Evolutionary conservation across 2,329 filamentous ascomycete genomes (phyloP).

Genomic region (Aureobasidium mangrovei): DNA sequence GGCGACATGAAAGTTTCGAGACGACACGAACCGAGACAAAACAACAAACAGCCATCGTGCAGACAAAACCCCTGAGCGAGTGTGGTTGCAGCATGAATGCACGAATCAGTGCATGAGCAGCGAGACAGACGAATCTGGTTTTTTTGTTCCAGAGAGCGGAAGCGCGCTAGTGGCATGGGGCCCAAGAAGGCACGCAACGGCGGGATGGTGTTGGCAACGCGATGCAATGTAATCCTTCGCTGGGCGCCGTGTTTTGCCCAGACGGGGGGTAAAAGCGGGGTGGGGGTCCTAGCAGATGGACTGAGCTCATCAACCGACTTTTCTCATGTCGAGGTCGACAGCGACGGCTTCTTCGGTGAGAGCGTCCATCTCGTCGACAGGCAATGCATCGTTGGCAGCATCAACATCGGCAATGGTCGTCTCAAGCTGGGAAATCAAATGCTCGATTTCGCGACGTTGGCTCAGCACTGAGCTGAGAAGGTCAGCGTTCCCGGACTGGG

Average conservation of each 20-base stretch:
- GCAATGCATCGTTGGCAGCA: slow-evolving; percentile 35
- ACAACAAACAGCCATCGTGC: neutral
- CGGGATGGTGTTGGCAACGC: neutral
- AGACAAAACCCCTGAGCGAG: neutral
- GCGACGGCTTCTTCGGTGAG: slow-evolving; percentile 24
- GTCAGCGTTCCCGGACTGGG: slow-evolving; percentile 45
- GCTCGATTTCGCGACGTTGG: slow-evolving; percentile 50
- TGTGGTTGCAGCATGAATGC: neutral
- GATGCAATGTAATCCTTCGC: slow-evolving; percentile 16
- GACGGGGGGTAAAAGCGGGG: slow-evolving; percentile 10
- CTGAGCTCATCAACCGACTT: slow-evolving; percentile 12
- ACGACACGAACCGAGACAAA: neutral
- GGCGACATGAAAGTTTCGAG: neutral
- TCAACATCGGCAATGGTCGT: slow-evolving; percentile 49
- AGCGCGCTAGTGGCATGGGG: slow-evolving; percentile 4
- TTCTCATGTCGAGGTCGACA: slow-evolving; percentile 23
- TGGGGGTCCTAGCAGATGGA: neutral
- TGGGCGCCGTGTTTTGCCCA: slow-evolving; percentile 17
- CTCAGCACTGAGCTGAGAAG: slow-evolving; percentile 43
- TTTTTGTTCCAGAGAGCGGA: neutral
- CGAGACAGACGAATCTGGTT: neutral
- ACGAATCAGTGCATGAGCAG: neutral
- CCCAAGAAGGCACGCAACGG: slow-evolving; percentile 1
- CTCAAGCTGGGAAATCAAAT: slow-evolving; percentile 46
- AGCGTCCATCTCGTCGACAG: slow-evolving; percentile 22